Evolutionary conservation across 768 basidiomycete genomes (phyloP).

Genomic region (Leccinum pellstonianum): DNA sequence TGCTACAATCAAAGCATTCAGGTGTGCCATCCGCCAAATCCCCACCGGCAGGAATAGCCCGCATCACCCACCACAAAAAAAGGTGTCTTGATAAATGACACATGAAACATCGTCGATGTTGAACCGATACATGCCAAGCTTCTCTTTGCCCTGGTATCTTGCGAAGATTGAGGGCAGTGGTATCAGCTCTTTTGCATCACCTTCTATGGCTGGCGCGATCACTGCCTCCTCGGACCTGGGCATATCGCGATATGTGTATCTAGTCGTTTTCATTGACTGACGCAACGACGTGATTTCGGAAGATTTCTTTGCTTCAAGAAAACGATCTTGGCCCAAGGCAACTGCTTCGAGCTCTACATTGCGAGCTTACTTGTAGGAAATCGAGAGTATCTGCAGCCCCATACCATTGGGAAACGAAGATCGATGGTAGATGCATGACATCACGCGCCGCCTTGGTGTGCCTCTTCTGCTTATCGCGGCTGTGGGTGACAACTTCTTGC

Average conservation of each 20-base stretch:
- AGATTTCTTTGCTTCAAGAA: neutral
- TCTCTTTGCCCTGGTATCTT: no score
- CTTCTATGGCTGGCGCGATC: no score
- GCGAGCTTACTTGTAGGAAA: no score
- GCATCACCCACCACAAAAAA: neutral
- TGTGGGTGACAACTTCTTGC: neutral
- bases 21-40: constrained; percentile 63
- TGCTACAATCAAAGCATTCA: constrained; percentile 36
- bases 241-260: neutral
- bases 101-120: no score
- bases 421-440: neutral
- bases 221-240: no score
- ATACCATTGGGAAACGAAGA: neutral
- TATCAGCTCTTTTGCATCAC: no score
- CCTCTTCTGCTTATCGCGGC: neutral
- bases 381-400: no score
- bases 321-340: neutral
- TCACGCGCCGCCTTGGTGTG: neutral
- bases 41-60: constrained; percentile 76
- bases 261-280: neutral
- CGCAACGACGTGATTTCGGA: neutral
- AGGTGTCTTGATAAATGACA: neutral
- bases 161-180: no score
- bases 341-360: neutral
- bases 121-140: no score